phyloP scores from a whole-genome alignment of 441 rosid species.

The Gossypium lobatum region DNA sequence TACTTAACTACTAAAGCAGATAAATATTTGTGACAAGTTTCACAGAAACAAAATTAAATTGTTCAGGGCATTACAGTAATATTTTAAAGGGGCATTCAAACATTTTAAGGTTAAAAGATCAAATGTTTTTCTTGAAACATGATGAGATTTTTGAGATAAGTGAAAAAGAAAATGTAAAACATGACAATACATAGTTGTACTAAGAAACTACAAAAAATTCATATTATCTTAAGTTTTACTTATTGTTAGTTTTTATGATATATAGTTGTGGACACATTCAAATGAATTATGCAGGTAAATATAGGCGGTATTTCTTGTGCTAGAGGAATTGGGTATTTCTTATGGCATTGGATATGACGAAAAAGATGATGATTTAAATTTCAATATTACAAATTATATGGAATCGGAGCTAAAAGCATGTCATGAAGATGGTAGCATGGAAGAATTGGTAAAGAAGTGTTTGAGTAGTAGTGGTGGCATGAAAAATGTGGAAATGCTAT shows the following conservation, averaged over 20 bases:
- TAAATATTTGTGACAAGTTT: too few relatives aligned
- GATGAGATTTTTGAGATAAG: background rate
- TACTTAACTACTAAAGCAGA: too few relatives aligned
- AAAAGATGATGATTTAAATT: too few relatives aligned
- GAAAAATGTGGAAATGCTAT: background rate
- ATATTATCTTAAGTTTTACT: background rate
- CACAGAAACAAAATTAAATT: too few relatives aligned
- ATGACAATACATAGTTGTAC: background rate
- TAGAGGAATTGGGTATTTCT: background rate
- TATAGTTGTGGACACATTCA: background rate
- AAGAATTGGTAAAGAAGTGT: too few relatives aligned
- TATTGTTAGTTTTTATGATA: background rate
- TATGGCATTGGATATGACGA: too few relatives aligned
- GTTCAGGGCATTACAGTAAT: too few relatives aligned
- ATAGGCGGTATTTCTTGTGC: background rate
- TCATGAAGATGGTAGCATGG: too few relatives aligned
- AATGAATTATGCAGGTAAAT: background rate
- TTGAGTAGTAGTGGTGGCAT: background rate
- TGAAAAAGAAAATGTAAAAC: background rate
- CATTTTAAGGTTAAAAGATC: background rate
- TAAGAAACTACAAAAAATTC: background rate
- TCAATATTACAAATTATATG: too few relatives aligned
- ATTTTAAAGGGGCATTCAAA: background rate
- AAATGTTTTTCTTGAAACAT: background rate
- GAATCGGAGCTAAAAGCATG: too few relatives aligned